phyloP scores from a whole-genome alignment of 1,139 yeast species.

The Yamadazyma pseudoaaseri region DNA sequence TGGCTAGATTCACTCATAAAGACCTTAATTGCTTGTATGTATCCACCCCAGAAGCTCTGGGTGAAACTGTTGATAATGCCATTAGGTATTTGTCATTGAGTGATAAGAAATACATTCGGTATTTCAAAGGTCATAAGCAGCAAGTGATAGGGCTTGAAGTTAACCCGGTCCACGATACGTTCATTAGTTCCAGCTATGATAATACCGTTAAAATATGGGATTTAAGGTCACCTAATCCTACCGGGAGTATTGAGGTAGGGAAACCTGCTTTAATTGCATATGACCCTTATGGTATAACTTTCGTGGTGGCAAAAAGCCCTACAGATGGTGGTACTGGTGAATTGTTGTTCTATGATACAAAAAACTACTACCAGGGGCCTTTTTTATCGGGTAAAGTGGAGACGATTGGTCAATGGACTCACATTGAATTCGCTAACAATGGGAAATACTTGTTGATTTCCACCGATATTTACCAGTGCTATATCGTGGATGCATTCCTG shows the following conservation, averaged over 20 bases:
- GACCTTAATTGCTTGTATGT: constrained; percentile 77
- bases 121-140: constrained; percentile 83
- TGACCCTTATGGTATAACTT: constrained; percentile 82
- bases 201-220: constrained; percentile 89
- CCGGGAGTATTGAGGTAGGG: constrained; percentile 61
- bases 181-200: constrained; percentile 72
- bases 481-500: constrained; percentile 68
- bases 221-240: constrained; percentile 56
- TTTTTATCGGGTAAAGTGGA: constrained; percentile 40
- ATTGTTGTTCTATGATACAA: constrained; percentile 60
- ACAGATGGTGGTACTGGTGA: constrained; percentile 31
- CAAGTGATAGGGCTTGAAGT: constrained; percentile 72
- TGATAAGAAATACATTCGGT: constrained; percentile 77
- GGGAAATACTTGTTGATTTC: constrained; percentile 72
- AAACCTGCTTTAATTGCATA: constrained; percentile 61
- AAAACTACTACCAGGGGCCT: constrained; percentile 56
- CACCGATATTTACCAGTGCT: constrained; percentile 53
- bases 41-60: constrained; percentile 52
- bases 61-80: constrained; percentile 57
- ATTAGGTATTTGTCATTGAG: constrained; percentile 73
- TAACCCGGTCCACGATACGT: constrained; percentile 67
- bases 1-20: constrained; percentile 81
- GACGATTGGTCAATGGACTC: constrained; percentile 50
- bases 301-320: constrained; percentile 61
- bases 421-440: constrained; percentile 79